Evolutionary conservation across 345 rosid species (phyloP).

Genomic region (Linum trigynum): DNA sequence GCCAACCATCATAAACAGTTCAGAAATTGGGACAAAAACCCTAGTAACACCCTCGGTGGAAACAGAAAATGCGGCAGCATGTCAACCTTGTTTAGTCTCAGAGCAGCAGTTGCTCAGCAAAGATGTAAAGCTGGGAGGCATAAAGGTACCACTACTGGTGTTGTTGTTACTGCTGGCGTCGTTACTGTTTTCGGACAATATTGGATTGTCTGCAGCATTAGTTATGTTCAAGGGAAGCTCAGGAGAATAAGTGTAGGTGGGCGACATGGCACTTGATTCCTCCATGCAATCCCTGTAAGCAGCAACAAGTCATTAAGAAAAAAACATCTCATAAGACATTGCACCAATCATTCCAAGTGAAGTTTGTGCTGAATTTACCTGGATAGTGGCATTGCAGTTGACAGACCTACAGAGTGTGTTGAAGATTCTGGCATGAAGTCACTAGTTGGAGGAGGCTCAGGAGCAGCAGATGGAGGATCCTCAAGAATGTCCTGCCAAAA

Average conservation of each 20-base stretch:
- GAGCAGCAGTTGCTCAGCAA: conserved; percentile 50
- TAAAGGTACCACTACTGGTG: conserved; percentile 18
- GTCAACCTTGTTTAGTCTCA: conserved; percentile 40
- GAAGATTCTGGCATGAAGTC: conserved; percentile 40
- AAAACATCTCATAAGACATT: conserved; percentile 1
- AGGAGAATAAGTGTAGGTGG: conserved; percentile 22
- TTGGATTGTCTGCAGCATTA: conserved; percentile 29
- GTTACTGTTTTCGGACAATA: conserved; percentile 18
- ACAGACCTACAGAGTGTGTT: conserved; percentile 35
- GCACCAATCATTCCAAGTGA: background rate
- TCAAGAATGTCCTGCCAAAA: conserved; percentile 40
- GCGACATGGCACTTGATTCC: conserved; percentile 21
- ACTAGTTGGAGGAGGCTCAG: conserved; percentile 22
- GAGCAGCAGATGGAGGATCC: conserved; percentile 15
- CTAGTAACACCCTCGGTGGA: background rate
- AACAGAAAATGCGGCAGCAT: conserved; percentile 1
- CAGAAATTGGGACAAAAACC: background rate
- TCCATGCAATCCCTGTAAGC: conserved; percentile 33
- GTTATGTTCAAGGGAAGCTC: conserved; percentile 26
- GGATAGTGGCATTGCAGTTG: conserved; percentile 20
- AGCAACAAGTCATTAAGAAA: conserved; percentile 12
- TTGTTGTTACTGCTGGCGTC: conserved; percentile 12
- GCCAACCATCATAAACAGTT: background rate
- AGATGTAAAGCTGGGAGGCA: conserved; percentile 80
- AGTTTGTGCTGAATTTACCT: conserved; percentile 26